Base-by-base conservation (phyloP, 176 grass and related monocot species). In the Oryza rufipogon region DNA sequence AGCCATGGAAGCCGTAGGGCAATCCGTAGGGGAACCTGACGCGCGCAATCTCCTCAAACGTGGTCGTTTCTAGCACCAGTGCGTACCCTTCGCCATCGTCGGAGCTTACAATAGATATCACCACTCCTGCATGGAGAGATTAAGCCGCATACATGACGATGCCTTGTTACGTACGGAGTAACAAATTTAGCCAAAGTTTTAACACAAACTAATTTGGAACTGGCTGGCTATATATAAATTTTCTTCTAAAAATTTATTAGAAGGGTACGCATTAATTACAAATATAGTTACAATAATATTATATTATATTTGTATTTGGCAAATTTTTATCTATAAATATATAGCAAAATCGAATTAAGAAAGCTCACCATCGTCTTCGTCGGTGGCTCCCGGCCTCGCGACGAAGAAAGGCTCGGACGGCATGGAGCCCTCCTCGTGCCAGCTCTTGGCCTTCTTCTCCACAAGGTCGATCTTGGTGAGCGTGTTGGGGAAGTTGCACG, bases 401-500 rank as follows among this genome's bases (percentile, higher is more conserved):
- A 98, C 96, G 77, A 98, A 98, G 87, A 74, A 94, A 4, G 96
- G 96, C 87, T 98, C 93, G 0, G 96, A 98, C 9, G 96, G 96
- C 74, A 98, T 91, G n/a, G 93, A 52, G 14, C 96, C 96, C 15
- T 90, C 86, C 86, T 98, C 93, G 83, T 96, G 80, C 96, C 96
- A 98, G 75, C 79, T 92, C 89, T 89, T 96, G 41, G 96, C 93
- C 74, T 34, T 94, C 94, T 94, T 98, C 76, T 91, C 86, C 22
- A 82, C 86, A 42, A 98, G 82, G 79, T 98, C 96, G 73, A 98
- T 74, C 89, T 98, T 98, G 61, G 93, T 92, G 83, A 98, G 87
- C 10, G 89, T 92, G 90, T 98, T 98, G 77, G 96, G 96, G 86
- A 98, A 98, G 85, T 98, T 98, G 89, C 96, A 98, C n/a, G 96